phyloP scores from a whole-genome alignment of 768 basidiomycete genomes.

The Mycena venus region DNA sequence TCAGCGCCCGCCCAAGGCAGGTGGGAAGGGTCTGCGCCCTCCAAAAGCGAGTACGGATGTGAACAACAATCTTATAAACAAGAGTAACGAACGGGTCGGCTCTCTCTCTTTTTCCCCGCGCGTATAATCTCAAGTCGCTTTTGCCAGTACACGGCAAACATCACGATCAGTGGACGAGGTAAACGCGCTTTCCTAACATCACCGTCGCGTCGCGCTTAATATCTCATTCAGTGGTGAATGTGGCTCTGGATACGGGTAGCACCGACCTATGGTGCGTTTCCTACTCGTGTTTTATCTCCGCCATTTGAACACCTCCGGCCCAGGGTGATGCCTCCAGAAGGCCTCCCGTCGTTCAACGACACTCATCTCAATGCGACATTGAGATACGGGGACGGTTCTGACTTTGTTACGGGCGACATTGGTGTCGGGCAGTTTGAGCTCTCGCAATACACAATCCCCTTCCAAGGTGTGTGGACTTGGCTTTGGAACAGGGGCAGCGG shows the following conservation, averaged over 20 bases:
- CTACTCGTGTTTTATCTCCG: neutral
- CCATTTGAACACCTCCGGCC: neutral
- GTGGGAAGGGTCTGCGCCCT: neutral
- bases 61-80: constrained; percentile 33
- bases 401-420: constrained; percentile 28
- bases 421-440: constrained; percentile 29
- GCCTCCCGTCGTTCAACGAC: constrained; percentile 31
- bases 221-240: constrained; percentile 25
- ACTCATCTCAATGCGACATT: constrained; percentile 24
- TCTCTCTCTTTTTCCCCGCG: neutral
- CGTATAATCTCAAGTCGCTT: neutral
- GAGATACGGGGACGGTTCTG: constrained; percentile 25
- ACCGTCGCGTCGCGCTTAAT: neutral
- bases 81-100: constrained; percentile 27
- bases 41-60: neutral
- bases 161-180: constrained; percentile 31
- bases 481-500: neutral
- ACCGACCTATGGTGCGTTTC: constrained; percentile 29
- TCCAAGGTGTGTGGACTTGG: constrained; percentile 15
- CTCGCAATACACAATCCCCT: constrained; percentile 6
- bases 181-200: neutral
- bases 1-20: constrained; percentile 5
- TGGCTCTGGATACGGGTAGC: constrained; percentile 30
- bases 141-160: constrained; percentile 30
- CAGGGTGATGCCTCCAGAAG: constrained; percentile 32